Evolutionary conservation across 1,284 basidiomycete species (phyloP), one percentile per base, ranked within the genome.

Genomic region (Megacollybia platyphylla): DNA sequence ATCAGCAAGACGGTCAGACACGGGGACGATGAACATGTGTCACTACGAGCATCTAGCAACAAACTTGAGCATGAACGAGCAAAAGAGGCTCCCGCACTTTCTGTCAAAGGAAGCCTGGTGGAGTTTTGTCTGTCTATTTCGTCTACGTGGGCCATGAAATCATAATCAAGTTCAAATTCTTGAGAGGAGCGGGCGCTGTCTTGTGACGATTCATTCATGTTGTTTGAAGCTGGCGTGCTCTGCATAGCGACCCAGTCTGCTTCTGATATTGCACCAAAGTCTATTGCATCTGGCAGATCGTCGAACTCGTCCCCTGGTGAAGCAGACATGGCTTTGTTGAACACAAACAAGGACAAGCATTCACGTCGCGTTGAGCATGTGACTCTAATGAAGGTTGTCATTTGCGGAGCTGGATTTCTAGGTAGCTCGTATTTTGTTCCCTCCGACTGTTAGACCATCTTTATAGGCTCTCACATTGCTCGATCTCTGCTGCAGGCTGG

Each of bases 381-480:
- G 31, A 15, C 31, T 4, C 7, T 6, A 11, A 11, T 15, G 11
- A 34, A 34, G 15, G 15, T 34, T 15, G 31, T 34, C 7, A 15
- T 34, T 15, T 34, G 31, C 15, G 31, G 31, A 34, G 31, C 31
- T 11, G 31, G 31, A 11, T 34, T 34, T 15, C 31, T 34, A 80
- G 78, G 76, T 24, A 24, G 20, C 4, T 24, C 3, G 2, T 3
- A 24, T 5, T 5, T 24, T 24, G 5, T 15, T 2, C 20, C 20
- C 20, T 24, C 5, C 2, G 20, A 24, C 20, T 5, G 20, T 24
- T 24, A 24, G 20, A 24, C 20, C 4, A 24, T 24, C 20, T 24
- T 24, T 24, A 3, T 5, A 24, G 20, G 20, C 5, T 24, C 66
- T 34, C 70, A 75, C 48, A 74, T 82, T 46, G 71, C 71, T 10